Conservation (phyloP, 2,329 filamentous ascomycete species). For the Trichoderma semiorbis region DNA sequence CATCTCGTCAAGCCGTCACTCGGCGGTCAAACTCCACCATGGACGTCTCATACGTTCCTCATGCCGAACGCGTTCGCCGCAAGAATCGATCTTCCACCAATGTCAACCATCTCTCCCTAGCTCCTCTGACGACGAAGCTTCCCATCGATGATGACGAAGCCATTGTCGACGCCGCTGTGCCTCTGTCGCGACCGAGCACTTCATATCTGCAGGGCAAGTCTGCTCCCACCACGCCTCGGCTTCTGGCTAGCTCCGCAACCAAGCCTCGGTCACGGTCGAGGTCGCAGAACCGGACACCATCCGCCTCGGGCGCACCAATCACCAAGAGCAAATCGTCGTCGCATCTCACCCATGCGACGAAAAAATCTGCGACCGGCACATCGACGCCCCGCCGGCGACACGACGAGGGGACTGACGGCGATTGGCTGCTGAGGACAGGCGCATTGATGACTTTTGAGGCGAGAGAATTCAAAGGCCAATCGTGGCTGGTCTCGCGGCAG, state of each 20-base stretch:
- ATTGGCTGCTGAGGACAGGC: slow-evolving; percentile 64
- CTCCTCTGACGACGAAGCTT: slow-evolving; percentile 60
- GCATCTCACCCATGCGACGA: slow-evolving; percentile 41
- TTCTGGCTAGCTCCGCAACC: slow-evolving; percentile 57
- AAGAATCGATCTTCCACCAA: slow-evolving; percentile 58
- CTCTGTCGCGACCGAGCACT: slow-evolving; percentile 29
- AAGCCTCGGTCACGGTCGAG: slow-evolving; percentile 42
- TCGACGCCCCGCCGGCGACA: slow-evolving; percentile 36
- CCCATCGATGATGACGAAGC: slow-evolving; percentile 54
- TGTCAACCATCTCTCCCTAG: slow-evolving; percentile 59
- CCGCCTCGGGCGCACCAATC: slow-evolving; percentile 37
- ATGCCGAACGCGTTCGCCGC: slow-evolving; percentile 53
- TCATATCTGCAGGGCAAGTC: slow-evolving; percentile 62
- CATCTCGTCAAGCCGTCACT: background rate
- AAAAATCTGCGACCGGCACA: slow-evolving; percentile 29
- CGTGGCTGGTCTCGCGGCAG: slow-evolving; percentile 63
- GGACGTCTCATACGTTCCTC: slow-evolving; percentile 61
- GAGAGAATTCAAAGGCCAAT: slow-evolving; percentile 65
- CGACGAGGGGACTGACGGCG: slow-evolving; percentile 49
- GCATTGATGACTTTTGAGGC: slow-evolving; percentile 60
- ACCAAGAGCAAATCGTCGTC: slow-evolving; percentile 63
- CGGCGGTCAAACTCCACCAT: slow-evolving; percentile 28
- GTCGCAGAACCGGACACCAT: slow-evolving; percentile 42
- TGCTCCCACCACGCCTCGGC: slow-evolving; percentile 60
- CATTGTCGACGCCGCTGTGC: slow-evolving; percentile 35